phyloP scores from a whole-genome alignment of 192 early-diverging fungal genomes.

The Powellomyces hirtus region DNA sequence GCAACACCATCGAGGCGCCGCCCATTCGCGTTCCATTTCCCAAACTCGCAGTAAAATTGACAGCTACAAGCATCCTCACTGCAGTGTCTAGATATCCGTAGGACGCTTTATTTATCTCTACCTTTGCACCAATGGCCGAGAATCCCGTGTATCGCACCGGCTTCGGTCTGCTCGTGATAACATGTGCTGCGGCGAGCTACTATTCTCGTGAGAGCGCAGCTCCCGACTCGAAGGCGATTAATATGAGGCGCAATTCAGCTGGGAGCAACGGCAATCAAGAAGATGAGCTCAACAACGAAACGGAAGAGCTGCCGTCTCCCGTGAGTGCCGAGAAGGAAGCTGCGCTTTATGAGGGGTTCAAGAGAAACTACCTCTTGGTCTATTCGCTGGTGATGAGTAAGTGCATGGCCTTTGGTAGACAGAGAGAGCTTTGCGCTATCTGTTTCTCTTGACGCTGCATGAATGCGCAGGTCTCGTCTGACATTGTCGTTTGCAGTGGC shows the following conservation, averaged over 20 bases:
- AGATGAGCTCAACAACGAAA: background rate
- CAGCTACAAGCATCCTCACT: too few relatives aligned
- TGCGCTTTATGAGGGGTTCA: constrained; percentile 36
- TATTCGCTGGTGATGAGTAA: constrained; percentile 55
- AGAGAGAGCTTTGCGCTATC: too few relatives aligned
- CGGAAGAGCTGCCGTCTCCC: constrained; percentile 7
- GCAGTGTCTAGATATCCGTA: too few relatives aligned
- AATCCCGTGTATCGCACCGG: constrained; percentile 14
- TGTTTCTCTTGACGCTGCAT: too few relatives aligned
- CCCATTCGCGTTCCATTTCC: too few relatives aligned
- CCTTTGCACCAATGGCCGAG: background rate
- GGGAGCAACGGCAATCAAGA: background rate
- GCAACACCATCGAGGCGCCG: too few relatives aligned
- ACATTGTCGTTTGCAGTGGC: constrained; percentile 9
- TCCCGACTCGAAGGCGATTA: background rate
- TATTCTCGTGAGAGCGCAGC: constrained; percentile 7
- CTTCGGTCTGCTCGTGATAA: constrained; percentile 6
- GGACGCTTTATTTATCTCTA: background rate
- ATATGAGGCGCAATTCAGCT: background rate
- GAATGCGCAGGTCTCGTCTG: background rate
- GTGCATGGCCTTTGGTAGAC: too few relatives aligned
- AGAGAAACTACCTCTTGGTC: constrained; percentile 53
- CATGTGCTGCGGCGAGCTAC: constrained; percentile 11
- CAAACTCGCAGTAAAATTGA: too few relatives aligned
- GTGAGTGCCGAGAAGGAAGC: background rate